These are phyloP conservation scores for Lachnellula willkommii DNA, from an alignment of 2,329 filamentous ascomycete genomes.

Conservation along the genomic window DNA sequence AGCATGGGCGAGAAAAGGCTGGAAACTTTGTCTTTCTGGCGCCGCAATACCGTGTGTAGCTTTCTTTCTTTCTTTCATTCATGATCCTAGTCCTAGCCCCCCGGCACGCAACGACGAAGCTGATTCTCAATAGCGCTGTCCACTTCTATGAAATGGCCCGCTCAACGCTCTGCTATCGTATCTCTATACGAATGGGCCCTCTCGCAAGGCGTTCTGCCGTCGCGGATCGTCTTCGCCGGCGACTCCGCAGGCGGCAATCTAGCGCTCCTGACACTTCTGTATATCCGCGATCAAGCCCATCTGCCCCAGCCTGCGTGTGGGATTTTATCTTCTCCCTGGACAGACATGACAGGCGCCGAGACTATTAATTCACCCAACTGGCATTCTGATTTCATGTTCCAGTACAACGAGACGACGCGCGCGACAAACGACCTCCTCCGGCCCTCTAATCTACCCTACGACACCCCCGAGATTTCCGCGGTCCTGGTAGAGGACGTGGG, in stretches of 20 bases:
- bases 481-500: not conserved
- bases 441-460: not conserved
- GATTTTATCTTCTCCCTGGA: not conserved
- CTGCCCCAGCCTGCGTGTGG: not conserved
- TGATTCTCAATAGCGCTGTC: not conserved
- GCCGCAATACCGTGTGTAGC: not conserved
- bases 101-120: no score
- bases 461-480: slow-evolving; percentile 1
- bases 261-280: not conserved
- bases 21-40: not conserved
- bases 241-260: slow-evolving; percentile 5
- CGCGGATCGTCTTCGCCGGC: not conserved
- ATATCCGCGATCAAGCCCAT: not conserved
- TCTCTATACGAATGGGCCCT: not conserved
- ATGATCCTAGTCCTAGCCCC: not conserved
- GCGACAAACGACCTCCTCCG: not conserved
- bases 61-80: not conserved
- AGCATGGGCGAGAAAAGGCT: not conserved
- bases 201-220: not conserved
- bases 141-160: not conserved
- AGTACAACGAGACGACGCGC: not conserved
- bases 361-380: not conserved
- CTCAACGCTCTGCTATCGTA: not conserved
- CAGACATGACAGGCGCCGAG: not conserved
- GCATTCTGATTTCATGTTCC: not conserved